phyloP scores from a whole-genome alignment of 257 asterid species.

The Agastache rugosa region DNA sequence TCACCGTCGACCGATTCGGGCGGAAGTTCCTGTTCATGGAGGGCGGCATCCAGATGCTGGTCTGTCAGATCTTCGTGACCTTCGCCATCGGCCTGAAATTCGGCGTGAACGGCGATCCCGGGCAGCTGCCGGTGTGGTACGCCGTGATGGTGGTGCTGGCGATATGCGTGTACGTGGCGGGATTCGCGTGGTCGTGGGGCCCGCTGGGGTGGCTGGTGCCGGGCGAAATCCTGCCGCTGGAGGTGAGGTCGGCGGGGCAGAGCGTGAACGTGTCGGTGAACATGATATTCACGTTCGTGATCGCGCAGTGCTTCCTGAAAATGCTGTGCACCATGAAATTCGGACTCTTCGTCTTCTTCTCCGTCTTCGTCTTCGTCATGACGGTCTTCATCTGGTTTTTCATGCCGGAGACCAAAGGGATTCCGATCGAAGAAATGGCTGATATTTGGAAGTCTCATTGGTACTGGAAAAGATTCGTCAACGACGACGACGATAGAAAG shows the following conservation, averaged over 20 bases:
- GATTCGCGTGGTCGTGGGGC: slow-evolving; percentile 51
- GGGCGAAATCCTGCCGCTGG: slow-evolving; percentile 43
- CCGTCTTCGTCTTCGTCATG: slow-evolving; percentile 30
- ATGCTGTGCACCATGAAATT: slow-evolving; percentile 42
- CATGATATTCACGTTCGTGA: slow-evolving; percentile 43
- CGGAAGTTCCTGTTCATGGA: slow-evolving; percentile 39
- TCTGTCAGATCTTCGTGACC: slow-evolving; percentile 35
- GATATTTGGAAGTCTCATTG: background rate
- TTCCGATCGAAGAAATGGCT: slow-evolving; percentile 42
- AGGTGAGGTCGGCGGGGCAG: slow-evolving; percentile 46
- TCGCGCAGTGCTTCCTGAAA: slow-evolving; percentile 30
- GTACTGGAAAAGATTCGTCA: background rate
- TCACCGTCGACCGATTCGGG: slow-evolving; percentile 48
- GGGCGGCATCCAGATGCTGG: slow-evolving; percentile 43
- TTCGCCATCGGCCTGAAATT: slow-evolving; percentile 28
- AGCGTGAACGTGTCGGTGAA: slow-evolving; percentile 39
- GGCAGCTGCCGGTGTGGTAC: background rate
- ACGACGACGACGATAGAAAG: no score
- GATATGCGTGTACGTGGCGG: slow-evolving; percentile 38
- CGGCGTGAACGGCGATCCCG: slow-evolving; percentile 31
- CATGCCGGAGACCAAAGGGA: slow-evolving; percentile 40
- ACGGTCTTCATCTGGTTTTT: slow-evolving; percentile 25
- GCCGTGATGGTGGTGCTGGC: slow-evolving; percentile 14
- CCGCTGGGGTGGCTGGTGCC: slow-evolving; percentile 50
- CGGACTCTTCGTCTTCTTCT: slow-evolving; percentile 42